Conservation (phyloP, 108 stramenopile species). For the Mediolabrus comicus region DNA sequence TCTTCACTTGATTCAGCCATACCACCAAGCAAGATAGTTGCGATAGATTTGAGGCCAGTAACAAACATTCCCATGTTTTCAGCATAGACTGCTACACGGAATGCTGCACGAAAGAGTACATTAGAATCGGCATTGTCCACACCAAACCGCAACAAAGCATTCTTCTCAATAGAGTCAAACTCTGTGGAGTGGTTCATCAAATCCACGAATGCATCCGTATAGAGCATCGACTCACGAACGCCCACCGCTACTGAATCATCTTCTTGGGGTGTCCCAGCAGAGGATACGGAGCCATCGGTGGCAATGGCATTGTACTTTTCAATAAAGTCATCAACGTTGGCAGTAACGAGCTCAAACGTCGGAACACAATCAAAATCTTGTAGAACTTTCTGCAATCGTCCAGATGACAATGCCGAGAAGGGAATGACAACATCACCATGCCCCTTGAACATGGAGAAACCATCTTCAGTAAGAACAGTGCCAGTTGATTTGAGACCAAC, state of each 20-base stretch:
- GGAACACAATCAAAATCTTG: slow-evolving; percentile 15
- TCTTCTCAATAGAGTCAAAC: slow-evolving; percentile 30
- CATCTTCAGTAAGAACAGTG: not conserved
- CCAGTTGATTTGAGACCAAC: slow-evolving; percentile 24
- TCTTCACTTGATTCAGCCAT: not conserved
- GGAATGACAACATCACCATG: slow-evolving; percentile 36
- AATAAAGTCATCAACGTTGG: slow-evolving; percentile 1
- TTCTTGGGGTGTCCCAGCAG: not conserved
- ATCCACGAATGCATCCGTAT: slow-evolving; percentile 25
- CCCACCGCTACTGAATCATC: not conserved
- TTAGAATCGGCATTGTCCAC: slow-evolving; percentile 28
- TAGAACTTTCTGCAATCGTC: slow-evolving; percentile 14
- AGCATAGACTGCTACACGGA: slow-evolving; percentile 26
- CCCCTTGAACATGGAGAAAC: slow-evolving; percentile 16
- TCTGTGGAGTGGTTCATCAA: slow-evolving; percentile 28
- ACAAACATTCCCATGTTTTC: slow-evolving; percentile 14
- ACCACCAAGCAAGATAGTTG: slow-evolving; percentile 10
- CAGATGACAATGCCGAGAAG: slow-evolving; percentile 20
- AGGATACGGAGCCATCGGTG: not conserved
- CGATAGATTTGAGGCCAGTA: slow-evolving; percentile 26
- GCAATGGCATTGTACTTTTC: not conserved
- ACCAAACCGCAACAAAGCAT: slow-evolving; percentile 31
- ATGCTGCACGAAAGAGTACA: slow-evolving; percentile 37
- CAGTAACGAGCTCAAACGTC: slow-evolving; percentile 25
- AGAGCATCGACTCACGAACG: not conserved